Evolutionary conservation across 371 early-diverging fungal species (phyloP).

Genomic region (Circinella umbellata): DNA sequence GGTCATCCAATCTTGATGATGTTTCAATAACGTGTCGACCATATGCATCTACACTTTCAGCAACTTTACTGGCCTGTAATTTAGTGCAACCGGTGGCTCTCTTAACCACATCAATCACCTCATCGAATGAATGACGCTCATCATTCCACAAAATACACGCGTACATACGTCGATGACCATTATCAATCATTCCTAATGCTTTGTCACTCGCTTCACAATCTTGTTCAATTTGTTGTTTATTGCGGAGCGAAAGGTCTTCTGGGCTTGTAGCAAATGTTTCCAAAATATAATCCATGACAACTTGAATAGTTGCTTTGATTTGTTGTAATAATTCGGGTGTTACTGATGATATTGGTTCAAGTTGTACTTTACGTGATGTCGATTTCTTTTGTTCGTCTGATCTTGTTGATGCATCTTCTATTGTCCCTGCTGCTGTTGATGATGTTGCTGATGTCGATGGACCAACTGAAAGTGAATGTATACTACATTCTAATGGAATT

Average conservation of each 20-base stretch:
- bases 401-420: no score
- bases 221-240: slow-evolving; percentile 27
- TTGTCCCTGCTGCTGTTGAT: background rate
- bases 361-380: background rate
- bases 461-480: slow-evolving; percentile 72
- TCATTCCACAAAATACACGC: slow-evolving; percentile 94
- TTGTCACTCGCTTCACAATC: slow-evolving; percentile 39
- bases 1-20: slow-evolving; percentile 61
- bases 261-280: slow-evolving; percentile 85
- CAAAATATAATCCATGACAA: slow-evolving; percentile 86
- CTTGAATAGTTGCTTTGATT: slow-evolving; percentile 77
- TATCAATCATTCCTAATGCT: slow-evolving; percentile 47
- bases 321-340: slow-evolving; percentile 55
- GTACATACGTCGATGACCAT: slow-evolving; percentile 33
- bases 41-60: slow-evolving; percentile 51
- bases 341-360: slow-evolving; percentile 12
- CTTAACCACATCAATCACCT: slow-evolving; percentile 81
- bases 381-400: no score
- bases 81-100: slow-evolving; percentile 64
- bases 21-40: slow-evolving; percentile 82
- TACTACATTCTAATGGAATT: slow-evolving; percentile 78
- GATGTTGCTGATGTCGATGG: slow-evolving; percentile 7
- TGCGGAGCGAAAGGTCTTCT: slow-evolving; percentile 39
- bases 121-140: slow-evolving; percentile 91
- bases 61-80: slow-evolving; percentile 24